phyloP scores from a whole-genome alignment of 345 rosid genomes.

The Kandelia obovata region DNA sequence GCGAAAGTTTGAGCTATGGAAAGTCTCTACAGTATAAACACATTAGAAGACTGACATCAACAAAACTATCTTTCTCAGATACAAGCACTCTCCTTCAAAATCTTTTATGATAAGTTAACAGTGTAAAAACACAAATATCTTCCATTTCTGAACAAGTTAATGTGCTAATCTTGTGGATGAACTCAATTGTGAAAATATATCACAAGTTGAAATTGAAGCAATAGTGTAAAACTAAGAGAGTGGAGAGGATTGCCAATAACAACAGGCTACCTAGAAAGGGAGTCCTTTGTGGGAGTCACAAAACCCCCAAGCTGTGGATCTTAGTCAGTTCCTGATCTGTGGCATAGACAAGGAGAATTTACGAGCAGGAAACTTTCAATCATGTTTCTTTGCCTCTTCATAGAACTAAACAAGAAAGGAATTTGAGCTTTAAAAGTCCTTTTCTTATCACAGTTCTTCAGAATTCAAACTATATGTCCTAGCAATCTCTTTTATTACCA shows the following conservation, averaged over 20 bases:
- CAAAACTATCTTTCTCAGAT: not conserved
- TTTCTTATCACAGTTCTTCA: not conserved
- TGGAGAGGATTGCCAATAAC: too few relatives aligned
- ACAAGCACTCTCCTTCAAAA: not conserved
- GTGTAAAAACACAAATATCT: not conserved
- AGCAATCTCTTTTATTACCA: not conserved
- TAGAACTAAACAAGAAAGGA: not conserved
- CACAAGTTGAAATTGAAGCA: not conserved
- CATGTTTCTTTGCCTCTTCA: not conserved
- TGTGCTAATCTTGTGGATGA: too few relatives aligned
- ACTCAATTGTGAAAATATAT: not conserved
- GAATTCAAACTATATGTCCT: not conserved
- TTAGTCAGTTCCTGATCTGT: not conserved
- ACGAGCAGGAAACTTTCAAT: not conserved
- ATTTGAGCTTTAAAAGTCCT: too few relatives aligned
- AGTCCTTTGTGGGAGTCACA: not conserved
- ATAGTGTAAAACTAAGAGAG: not conserved
- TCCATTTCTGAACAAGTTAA: not conserved
- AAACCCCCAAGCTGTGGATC: not conserved
- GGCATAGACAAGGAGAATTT: not conserved
- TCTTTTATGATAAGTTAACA: not conserved
- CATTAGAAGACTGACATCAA: not conserved
- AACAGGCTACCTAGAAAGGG: too few relatives aligned
- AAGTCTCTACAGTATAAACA: not conserved
- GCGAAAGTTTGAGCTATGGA: not conserved